Conservation (phyloP, 2,329 filamentous ascomycete species). For the Cercospora sp. region DNA sequence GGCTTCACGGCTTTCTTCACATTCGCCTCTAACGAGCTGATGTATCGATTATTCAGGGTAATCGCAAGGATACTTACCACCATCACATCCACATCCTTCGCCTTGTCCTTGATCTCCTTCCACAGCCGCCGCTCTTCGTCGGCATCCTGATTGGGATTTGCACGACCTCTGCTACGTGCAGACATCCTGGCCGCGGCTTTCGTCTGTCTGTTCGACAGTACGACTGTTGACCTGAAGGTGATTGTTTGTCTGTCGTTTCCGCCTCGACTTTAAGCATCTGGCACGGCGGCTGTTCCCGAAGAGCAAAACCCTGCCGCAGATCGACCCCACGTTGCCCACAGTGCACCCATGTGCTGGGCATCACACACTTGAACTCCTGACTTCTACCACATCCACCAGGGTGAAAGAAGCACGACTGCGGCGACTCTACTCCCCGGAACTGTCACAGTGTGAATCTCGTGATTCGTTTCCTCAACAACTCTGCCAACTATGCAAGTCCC, state of each 20-base stretch:
- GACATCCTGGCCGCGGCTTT: constrained; percentile 43
- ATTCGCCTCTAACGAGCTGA: not conserved
- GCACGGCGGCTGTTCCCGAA: not conserved
- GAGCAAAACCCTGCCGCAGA: not conserved
- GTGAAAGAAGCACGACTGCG: not conserved
- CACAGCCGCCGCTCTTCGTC: constrained; percentile 53
- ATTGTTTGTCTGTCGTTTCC: not conserved
- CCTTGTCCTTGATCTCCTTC: constrained; percentile 50
- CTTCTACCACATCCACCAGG: not conserved
- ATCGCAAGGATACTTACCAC: constrained; percentile 43
- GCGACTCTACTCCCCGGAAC: not conserved
- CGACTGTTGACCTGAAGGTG: not conserved
- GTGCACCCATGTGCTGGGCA: not conserved
- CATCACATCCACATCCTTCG: constrained; percentile 48
- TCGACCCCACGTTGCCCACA: not conserved
- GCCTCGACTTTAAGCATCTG: not conserved
- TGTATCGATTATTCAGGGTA: not conserved
- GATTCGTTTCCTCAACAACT: not conserved
- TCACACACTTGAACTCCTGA: not conserved
- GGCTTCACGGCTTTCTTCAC: not conserved
- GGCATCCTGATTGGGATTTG: constrained; percentile 50
- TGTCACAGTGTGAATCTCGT: not conserved
- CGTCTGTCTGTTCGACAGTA: not conserved
- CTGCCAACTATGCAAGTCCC: constrained; percentile 68
- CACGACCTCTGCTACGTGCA: constrained; percentile 46